phyloP scores from a whole-genome alignment of 371 early-diverging fungal species.

The Lichtheimia corymbifera region DNA sequence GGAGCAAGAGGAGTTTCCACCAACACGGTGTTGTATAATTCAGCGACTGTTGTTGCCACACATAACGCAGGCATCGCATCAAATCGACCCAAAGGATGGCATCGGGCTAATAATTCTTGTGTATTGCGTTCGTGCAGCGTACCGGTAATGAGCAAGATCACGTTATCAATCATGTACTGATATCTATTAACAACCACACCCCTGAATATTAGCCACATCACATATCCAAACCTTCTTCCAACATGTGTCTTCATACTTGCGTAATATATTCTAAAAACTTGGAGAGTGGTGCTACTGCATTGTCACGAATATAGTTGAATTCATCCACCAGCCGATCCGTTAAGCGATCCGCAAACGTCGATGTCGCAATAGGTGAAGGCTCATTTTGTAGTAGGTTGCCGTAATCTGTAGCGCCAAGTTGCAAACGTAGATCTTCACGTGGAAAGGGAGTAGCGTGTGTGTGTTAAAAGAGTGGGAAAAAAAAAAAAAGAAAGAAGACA shows the following conservation, averaged over 20 bases:
- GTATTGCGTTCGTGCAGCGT: slow-evolving; percentile 97
- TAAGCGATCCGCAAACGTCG: slow-evolving; percentile 85
- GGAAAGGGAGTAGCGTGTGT: too few relatives aligned
- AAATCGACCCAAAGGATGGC: slow-evolving; percentile 96
- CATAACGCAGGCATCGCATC: slow-evolving; percentile 97
- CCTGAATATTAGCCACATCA: not conserved
- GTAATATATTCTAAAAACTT: slow-evolving; percentile 96
- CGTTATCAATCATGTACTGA: slow-evolving; percentile 99
- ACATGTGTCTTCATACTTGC: slow-evolving; percentile 47
- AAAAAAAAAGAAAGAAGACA: not conserved
- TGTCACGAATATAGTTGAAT: slow-evolving; percentile 88
- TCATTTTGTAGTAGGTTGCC: slow-evolving; percentile 93
- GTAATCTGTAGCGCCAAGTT: slow-evolving; percentile 95
- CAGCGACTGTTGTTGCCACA: slow-evolving; percentile 94
- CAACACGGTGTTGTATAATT: slow-evolving; percentile 94
- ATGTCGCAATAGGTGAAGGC: slow-evolving; percentile 96
- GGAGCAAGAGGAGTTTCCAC: slow-evolving; percentile 97
- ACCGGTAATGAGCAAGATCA: slow-evolving; percentile 95
- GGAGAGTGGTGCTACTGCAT: slow-evolving; percentile 81
- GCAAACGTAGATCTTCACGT: slow-evolving; percentile 61
- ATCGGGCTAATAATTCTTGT: slow-evolving; percentile 91
- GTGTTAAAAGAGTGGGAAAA: too few relatives aligned
- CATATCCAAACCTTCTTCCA: not conserved
- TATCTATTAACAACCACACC: slow-evolving; percentile 62
- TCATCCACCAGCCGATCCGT: slow-evolving; percentile 90